Conservation (phyloP, 495 filamentous ascomycete genomes). For the Patellaria atrata region DNA sequence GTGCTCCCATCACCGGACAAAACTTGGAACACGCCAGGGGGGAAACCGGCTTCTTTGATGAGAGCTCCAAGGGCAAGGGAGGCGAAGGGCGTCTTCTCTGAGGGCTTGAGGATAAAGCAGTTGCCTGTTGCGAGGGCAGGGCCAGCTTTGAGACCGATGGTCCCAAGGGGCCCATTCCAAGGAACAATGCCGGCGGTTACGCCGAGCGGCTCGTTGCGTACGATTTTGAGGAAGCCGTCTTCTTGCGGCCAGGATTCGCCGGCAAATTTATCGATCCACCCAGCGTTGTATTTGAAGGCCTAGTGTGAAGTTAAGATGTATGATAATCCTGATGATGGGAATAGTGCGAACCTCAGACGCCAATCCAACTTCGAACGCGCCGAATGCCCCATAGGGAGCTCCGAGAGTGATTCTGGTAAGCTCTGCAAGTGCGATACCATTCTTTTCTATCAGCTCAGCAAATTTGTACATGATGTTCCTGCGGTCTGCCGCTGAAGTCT, state of each 20-base stretch:
- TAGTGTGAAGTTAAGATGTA: conserved; percentile 1
- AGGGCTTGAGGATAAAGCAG: conserved; percentile 30
- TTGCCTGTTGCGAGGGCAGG: conserved; percentile 35
- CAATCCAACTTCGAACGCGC: conserved; percentile 20
- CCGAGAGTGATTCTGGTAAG: conserved; percentile 26
- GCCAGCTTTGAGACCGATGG: conserved; percentile 29
- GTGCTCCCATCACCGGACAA: conserved; percentile 25
- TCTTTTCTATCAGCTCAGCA: conserved; percentile 28
- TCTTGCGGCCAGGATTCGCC: conserved; percentile 31
- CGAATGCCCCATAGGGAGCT: conserved; percentile 22
- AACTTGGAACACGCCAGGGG: conserved; percentile 30
- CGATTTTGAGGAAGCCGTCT: conserved; percentile 33
- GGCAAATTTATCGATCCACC: conserved; percentile 34
- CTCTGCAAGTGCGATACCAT: conserved; percentile 22
- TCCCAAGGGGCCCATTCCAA: conserved; percentile 25
- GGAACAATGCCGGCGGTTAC: conserved; percentile 30
- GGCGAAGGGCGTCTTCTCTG: conserved; percentile 27
- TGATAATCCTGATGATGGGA: no score
- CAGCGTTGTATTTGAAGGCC: conserved; percentile 29
- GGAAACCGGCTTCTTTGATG: conserved; percentile 28
- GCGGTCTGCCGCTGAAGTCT: conserved; percentile 19
- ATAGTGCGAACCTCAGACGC: conserved; percentile 18
- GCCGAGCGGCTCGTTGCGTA: conserved; percentile 31
- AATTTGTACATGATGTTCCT: conserved; percentile 27
- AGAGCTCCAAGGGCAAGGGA: conserved; percentile 19